Percentiles rank a stretch among this genome's conserved stretches.
Evolutionary conservation across 2,329 filamentous ascomycete species (phyloP).

Genomic region (Xylaria hypoxylon): DNA sequence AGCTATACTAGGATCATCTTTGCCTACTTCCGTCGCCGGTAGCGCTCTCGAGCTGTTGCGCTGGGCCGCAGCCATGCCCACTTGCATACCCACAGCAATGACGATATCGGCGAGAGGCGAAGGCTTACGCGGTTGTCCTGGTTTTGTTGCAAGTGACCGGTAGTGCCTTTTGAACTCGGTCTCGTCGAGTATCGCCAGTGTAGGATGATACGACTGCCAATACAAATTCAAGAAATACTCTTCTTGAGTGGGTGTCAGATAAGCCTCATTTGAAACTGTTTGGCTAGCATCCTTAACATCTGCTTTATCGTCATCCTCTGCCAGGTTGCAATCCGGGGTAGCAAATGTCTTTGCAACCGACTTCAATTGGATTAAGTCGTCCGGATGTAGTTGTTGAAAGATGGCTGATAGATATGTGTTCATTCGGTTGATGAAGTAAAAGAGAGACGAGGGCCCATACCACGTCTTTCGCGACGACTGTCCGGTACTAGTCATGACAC

Average conservation of each 20-base stretch:
- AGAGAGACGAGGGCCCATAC: slow-evolving; percentile 58
- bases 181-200: slow-evolving; percentile 58
- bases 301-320: slow-evolving; percentile 36
- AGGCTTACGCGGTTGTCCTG: slow-evolving; percentile 51
- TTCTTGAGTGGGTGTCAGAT: slow-evolving; percentile 57
- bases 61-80: slow-evolving; percentile 51
- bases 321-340: slow-evolving; percentile 40
- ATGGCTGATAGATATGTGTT: slow-evolving; percentile 52
- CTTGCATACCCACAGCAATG: slow-evolving; percentile 64
- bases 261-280: slow-evolving; percentile 41
- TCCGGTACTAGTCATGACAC: slow-evolving; percentile 52
- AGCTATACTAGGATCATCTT: slow-evolving; percentile 55
- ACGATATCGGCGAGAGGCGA: slow-evolving; percentile 66
- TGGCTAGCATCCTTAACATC: slow-evolving; percentile 32
- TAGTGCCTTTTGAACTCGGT: slow-evolving; percentile 58
- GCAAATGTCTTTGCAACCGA: slow-evolving; percentile 41
- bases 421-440: slow-evolving; percentile 57
- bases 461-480: slow-evolving; percentile 52
- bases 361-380: slow-evolving; percentile 50
- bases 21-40: slow-evolving; percentile 39
- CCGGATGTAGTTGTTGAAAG: slow-evolving; percentile 50
- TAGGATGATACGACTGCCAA: slow-evolving; percentile 60
- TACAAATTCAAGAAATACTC: slow-evolving; percentile 61
- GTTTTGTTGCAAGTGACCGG: slow-evolving; percentile 54
- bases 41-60: slow-evolving; percentile 34